Evolutionary conservation across 257 asterid genomes (phyloP).

Genomic region (Jaltomata sinuosa): DNA sequence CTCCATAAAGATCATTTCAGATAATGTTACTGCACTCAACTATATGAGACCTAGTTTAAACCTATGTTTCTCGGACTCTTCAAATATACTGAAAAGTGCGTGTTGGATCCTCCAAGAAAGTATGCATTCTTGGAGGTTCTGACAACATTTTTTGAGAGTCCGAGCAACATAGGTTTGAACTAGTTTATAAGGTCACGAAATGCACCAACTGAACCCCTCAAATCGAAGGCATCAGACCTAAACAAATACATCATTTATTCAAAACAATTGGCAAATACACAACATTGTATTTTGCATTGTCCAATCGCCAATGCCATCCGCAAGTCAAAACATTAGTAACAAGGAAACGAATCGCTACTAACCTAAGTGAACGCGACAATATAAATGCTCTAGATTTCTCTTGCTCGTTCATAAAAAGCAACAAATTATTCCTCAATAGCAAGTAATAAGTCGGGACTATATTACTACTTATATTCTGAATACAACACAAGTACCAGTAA

Average conservation of each 20-base stretch:
- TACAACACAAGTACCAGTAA: no score
- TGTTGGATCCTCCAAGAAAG: not conserved
- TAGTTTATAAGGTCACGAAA: not conserved
- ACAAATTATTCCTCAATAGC: not conserved
- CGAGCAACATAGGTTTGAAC: not conserved
- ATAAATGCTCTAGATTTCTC: not conserved
- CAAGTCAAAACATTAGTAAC: not conserved
- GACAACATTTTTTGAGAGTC: not conserved
- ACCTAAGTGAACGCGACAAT: not conserved
- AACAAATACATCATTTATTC: not conserved
- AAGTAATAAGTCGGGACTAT: not conserved
- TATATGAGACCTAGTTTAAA: not conserved
- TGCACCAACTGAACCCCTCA: not conserved
- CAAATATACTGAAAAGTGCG: not conserved
- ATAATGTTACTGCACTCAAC: not conserved
- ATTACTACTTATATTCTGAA: not conserved
- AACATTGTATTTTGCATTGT: not conserved
- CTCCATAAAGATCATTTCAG: not conserved
- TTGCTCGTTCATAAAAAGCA: not conserved
- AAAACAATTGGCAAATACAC: not conserved
- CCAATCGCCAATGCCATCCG: not conserved
- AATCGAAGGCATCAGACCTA: not conserved
- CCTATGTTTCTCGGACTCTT: not conserved
- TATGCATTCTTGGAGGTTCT: not conserved
- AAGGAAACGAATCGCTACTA: not conserved